Percentiles rank a stretch among this genome's conserved stretches.
phyloP scores from a whole-genome alignment of 2,329 filamentous ascomycete species.

The Alternaria triticimaculans region DNA sequence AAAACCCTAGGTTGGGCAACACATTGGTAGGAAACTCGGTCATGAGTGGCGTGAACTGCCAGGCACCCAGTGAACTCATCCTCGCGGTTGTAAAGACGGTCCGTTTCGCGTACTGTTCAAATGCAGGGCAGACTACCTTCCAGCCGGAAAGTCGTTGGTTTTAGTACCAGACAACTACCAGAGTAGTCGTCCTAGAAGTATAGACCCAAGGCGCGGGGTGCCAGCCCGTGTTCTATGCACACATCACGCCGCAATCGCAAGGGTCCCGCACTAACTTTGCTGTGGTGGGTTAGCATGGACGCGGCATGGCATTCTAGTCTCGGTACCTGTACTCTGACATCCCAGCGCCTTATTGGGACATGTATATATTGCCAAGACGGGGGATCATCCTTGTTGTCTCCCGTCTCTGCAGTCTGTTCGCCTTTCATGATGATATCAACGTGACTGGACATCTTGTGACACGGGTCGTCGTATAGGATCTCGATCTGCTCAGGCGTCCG shows the following conservation, averaged over 20 bases:
- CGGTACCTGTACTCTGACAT: conserved; percentile 11
- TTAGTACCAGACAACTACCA: background rate
- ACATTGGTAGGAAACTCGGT: conserved; percentile 31
- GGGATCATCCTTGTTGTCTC: background rate
- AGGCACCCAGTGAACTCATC: conserved; percentile 33
- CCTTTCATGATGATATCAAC: background rate
- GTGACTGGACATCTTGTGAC: background rate
- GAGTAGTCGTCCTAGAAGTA: background rate
- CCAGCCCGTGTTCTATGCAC: conserved; percentile 7
- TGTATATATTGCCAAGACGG: conserved; percentile 8
- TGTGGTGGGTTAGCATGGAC: conserved; percentile 8
- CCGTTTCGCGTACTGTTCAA: background rate
- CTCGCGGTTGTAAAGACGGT: background rate
- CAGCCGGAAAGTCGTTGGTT: background rate
- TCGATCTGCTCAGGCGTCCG: background rate
- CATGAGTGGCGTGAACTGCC: conserved; percentile 37
- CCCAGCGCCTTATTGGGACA: conserved; percentile 4
- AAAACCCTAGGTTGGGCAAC: conserved; percentile 39
- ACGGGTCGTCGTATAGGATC: background rate
- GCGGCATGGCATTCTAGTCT: conserved; percentile 13
- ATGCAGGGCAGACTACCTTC: background rate
- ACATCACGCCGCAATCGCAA: conserved; percentile 7
- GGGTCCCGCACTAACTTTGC: conserved; percentile 4
- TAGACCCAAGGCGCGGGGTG: conserved; percentile 9
- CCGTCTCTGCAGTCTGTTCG: background rate